Conservation (phyloP, 768 basidiomycete species). For the Podaxis pistillaris region DNA sequence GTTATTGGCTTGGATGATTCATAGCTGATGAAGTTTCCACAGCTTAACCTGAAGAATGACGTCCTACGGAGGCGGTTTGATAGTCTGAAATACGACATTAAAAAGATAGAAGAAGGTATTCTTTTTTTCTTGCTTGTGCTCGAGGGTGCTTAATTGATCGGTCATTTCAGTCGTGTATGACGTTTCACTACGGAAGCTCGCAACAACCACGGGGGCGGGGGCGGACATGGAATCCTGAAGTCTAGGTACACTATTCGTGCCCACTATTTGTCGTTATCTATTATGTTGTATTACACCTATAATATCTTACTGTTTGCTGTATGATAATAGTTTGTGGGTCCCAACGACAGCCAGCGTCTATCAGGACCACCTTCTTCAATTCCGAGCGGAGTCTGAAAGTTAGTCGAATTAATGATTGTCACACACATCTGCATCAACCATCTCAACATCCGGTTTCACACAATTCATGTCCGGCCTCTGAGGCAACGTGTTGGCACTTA, state of each 20-base stretch:
- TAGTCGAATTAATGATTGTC: slow-evolving; percentile 8
- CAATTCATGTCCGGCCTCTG: slow-evolving; percentile 14
- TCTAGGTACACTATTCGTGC: neutral
- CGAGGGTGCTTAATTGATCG: slow-evolving; percentile 6
- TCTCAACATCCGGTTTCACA: slow-evolving; percentile 12
- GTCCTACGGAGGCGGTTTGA: slow-evolving; percentile 73
- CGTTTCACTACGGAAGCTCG: slow-evolving; percentile 72
- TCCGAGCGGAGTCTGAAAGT: slow-evolving; percentile 15
- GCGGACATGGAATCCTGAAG: neutral
- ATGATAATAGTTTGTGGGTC: neutral
- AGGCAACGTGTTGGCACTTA: slow-evolving; percentile 8
- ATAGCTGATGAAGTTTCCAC: slow-evolving; percentile 7
- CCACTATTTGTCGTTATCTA: neutral
- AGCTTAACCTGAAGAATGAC: slow-evolving; percentile 86
- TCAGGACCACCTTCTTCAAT: neutral
- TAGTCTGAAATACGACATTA: slow-evolving; percentile 82
- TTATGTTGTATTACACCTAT: neutral
- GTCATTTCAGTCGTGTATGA: slow-evolving; percentile 72
- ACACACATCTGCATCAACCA: slow-evolving; percentile 12
- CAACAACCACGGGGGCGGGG: neutral
- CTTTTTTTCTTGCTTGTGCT: neutral
- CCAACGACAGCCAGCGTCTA: neutral
- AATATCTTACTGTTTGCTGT: neutral
- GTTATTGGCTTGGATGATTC: neutral
- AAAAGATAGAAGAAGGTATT: slow-evolving; percentile 85